Evolutionary conservation across 106 monocot species (phyloP), one percentile per base, ranked within the genome.

Genomic region (Dioscorea dumetorum): DNA sequence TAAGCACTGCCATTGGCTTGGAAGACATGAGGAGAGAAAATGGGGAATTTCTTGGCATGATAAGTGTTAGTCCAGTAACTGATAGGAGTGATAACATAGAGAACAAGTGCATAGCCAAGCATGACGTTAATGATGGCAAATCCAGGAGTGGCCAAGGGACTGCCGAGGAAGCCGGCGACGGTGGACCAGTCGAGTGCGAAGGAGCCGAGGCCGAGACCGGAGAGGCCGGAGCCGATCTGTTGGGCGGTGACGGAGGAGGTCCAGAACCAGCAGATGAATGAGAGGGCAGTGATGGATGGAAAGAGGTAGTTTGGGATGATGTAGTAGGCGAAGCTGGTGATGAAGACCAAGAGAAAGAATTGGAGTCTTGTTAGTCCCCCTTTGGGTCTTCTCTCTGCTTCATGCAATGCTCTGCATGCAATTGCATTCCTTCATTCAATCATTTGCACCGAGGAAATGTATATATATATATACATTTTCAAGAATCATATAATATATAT

Each of bases 251-350:
- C 21, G 8, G 72, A 72, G 33, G 50, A 20, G 24, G 52, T 72
- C 72, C 72, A 72, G 13, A 72, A n/a, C 72, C 72, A 72, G 33
- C 72, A 72, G 21, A 72, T 53, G 53, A 72, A 63, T 9, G 72
- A 72, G 10, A 72, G 33, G 0, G 72, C 72, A 19, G 53, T 62
- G 2, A 61, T 50, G 17, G 71, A 71, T 18, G 60, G 71, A 28
- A 71, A 71, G 24, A 71, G 18, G 16, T 60, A 71, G 49, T 22
- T 22, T 2, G 71, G 71, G 31, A 71, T 17, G 16, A 71, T 18
- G 17, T 60, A 71, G 22, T 72, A 72, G 0, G 72, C 62, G 18
- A 72, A 72, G 63, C 72, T 72, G 52, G 51, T 15, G 50, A 54
- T 48, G 11, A 28, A 12, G 19, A 54, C 72, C 12, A 63, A 0